These are phyloP conservation scores for Buddleja alternifolia DNA, from an alignment of 257 asterid species.

Conservation along the genomic window DNA sequence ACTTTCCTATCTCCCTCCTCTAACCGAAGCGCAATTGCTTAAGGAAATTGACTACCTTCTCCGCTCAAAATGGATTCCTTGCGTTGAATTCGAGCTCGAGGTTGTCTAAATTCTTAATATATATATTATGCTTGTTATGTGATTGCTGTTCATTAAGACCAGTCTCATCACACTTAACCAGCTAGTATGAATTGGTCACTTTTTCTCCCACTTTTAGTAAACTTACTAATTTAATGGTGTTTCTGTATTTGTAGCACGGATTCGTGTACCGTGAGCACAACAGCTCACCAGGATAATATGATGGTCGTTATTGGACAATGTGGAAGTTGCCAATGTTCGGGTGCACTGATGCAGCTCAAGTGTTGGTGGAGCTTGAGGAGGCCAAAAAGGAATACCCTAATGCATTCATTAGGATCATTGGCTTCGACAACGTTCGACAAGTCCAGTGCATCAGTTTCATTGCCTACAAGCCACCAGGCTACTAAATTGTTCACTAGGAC, in stretches of 20 bases:
- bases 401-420: slow-evolving; percentile 45
- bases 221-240: too few species aligned
- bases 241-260: too few species aligned
- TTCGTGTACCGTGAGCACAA: slow-evolving; percentile 43
- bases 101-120: slow-evolving; percentile 19
- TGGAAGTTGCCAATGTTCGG: slow-evolving; percentile 73
- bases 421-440: too few species aligned
- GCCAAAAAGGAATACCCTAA: slow-evolving; percentile 35
- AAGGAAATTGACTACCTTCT: slow-evolving; percentile 55
- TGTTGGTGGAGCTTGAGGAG: slow-evolving; percentile 45
- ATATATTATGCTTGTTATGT: too few species aligned
- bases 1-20: slow-evolving; percentile 21
- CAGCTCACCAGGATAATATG: slow-evolving; percentile 49
- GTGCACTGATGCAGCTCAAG: slow-evolving; percentile 53
- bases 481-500: not conserved
- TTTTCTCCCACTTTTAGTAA: too few species aligned
- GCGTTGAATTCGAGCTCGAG: slow-evolving; percentile 57
- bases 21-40: slow-evolving; percentile 34
- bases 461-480: slow-evolving; percentile 33
- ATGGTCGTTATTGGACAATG: slow-evolving; percentile 59
- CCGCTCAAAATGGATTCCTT: slow-evolving; percentile 45
- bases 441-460: too few species aligned
- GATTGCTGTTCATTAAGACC: too few species aligned
- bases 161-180: too few species aligned
- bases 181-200: too few species aligned